These are phyloP conservation scores for Caloboletus inedulis DNA, from an alignment of 1,284 basidiomycete genomes.

Conservation along the genomic window DNA sequence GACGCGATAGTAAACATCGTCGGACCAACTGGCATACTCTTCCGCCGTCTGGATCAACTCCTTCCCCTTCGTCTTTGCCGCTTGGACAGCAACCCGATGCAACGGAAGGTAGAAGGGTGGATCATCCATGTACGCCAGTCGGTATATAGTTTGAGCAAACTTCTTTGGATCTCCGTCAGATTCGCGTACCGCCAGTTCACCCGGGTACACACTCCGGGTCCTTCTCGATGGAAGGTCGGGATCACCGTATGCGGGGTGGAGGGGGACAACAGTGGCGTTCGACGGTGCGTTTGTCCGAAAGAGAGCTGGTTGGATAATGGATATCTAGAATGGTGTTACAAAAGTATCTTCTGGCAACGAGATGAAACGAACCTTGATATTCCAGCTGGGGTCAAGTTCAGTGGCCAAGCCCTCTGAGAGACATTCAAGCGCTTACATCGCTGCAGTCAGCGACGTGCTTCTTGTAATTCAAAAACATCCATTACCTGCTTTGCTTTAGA, in stretches of 20 bases:
- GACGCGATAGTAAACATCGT: slow-evolving; percentile 23
- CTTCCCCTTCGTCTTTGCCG: slow-evolving; percentile 26
- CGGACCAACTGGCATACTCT: slow-evolving; percentile 31
- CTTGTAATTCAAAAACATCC: background rate
- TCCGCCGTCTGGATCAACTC: slow-evolving; percentile 25
- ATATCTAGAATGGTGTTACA: slow-evolving; percentile 17
- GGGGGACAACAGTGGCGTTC: slow-evolving; percentile 7
- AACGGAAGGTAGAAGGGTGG: slow-evolving; percentile 29
- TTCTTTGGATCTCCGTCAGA: slow-evolving; percentile 25
- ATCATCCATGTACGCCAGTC: slow-evolving; percentile 22
- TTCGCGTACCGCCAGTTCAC: background rate
- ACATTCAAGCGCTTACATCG: slow-evolving; percentile 25
- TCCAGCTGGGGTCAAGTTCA: slow-evolving; percentile 30
- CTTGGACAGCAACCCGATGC: slow-evolving; percentile 24
- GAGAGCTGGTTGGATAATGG: slow-evolving; percentile 28
- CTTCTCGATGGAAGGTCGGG: slow-evolving; percentile 18
- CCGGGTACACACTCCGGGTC: slow-evolving; percentile 12
- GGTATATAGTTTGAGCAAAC: slow-evolving; percentile 20
- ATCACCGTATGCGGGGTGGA: slow-evolving; percentile 25
- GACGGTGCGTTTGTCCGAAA: slow-evolving; percentile 21
- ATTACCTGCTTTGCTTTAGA: slow-evolving; percentile 27
- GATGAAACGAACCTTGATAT: slow-evolving; percentile 24
- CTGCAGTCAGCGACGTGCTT: slow-evolving; percentile 6
- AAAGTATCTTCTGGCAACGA: background rate
- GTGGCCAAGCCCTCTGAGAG: slow-evolving; percentile 25